A percentile compares a stretch with the other conserved stretches of the same genome.
Evolutionary conservation across 345 rosid genomes (phyloP).

Genomic region (Citrus inodora): DNA sequence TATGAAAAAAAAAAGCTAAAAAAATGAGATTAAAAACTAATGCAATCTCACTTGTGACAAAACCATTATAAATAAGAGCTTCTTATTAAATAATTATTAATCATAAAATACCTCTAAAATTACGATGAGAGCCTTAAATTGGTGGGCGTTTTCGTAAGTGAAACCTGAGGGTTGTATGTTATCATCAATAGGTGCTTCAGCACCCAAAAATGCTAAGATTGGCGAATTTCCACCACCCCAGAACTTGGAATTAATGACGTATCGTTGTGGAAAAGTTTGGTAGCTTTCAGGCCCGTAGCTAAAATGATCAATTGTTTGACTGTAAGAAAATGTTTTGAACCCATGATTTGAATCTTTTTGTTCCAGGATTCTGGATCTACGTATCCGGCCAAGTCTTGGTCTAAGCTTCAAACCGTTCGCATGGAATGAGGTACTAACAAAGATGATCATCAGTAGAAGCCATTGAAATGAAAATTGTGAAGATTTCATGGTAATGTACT

Average conservation of each 20-base stretch:
- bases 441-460: background rate
- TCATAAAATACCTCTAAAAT: conserved; percentile 35
- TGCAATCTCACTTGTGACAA: too few relatives aligned
- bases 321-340: conserved; percentile 20
- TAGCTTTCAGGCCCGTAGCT: conserved; percentile 23
- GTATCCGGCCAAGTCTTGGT: too few relatives aligned
- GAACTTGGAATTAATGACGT: background rate
- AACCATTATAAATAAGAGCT: too few relatives aligned
- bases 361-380: too few relatives aligned
- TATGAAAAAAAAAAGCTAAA: too few relatives aligned
- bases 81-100: background rate
- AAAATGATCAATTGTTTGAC: background rate
- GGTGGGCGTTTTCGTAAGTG: conserved; percentile 27
- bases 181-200: conserved; percentile 22
- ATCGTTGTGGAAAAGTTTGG: conserved; percentile 18
- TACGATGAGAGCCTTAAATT: conserved; percentile 25
- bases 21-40: too few relatives aligned
- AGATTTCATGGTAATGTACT: background rate
- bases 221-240: conserved; percentile 19
- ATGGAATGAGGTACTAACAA: background rate
- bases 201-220: conserved; percentile 35
- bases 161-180: conserved; percentile 10
- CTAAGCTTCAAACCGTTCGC: too few relatives aligned
- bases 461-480: background rate
- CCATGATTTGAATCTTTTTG: too few relatives aligned